Conservation (phyloP, 495 filamentous ascomycete species). For the Penicillium riverlandense region DNA sequence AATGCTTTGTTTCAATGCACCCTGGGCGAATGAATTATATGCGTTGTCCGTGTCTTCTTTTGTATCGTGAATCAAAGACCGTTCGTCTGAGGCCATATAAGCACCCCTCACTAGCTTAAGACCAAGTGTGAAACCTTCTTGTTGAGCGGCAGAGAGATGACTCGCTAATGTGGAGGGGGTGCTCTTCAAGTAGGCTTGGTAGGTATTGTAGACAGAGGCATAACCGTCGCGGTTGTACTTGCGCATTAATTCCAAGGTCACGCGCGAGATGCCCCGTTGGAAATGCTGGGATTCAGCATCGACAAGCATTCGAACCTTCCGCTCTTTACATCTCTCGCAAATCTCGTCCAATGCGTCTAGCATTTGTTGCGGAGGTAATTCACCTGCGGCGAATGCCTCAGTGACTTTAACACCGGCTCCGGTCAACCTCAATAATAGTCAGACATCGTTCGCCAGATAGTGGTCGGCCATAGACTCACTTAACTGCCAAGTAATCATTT, state of each 20-base stretch:
- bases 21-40: constrained; percentile 50
- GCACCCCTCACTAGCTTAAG: constrained; percentile 87
- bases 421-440: constrained; percentile 19
- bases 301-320: constrained; percentile 64
- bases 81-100: constrained; percentile 71
- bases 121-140: constrained; percentile 67
- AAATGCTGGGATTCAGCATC: constrained; percentile 78
- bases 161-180: constrained; percentile 50
- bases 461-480: constrained; percentile 36
- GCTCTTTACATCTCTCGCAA: constrained; percentile 30
- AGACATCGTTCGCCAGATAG: not conserved
- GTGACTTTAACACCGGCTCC: constrained; percentile 21
- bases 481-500: constrained; percentile 76
- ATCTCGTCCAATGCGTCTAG: constrained; percentile 33
- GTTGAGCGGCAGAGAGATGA: constrained; percentile 54
- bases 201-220: constrained; percentile 60
- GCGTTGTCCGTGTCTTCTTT: constrained; percentile 65
- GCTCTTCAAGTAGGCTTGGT: constrained; percentile 76
- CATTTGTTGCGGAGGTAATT: constrained; percentile 27
- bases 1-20: constrained; percentile 24
- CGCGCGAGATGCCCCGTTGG: constrained; percentile 68
- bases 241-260: constrained; percentile 66
- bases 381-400: constrained; percentile 21
- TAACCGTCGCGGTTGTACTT: constrained; percentile 60
- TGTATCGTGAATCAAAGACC: constrained; percentile 65